Evolutionary conservation across 495 filamentous ascomycete genomes (phyloP), one percentile per base, ranked within the genome.

Genomic region (Penicillium silybi): DNA sequence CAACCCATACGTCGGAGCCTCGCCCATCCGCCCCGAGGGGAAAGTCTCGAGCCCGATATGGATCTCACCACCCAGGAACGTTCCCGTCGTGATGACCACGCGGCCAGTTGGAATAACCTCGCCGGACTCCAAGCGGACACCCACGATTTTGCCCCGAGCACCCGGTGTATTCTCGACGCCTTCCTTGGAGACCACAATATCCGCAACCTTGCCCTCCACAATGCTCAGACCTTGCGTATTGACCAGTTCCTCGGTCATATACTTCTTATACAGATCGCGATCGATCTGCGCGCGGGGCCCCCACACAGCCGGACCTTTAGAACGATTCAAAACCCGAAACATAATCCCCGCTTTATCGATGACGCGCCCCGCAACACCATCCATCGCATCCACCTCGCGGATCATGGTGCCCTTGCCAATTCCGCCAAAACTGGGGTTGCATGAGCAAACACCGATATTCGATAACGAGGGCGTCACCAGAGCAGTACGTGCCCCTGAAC

Each of bases 351-450:
- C 88, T 69, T 92, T 95, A 67, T 98, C 93, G 37, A 96, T 87
- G 23, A 96, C 89, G 9, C 90, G 80, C 2, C 90, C 92, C 0
- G 87, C 86, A 9, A 98, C 79, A 2, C 93, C 93, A 66, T 98
- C 93, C 58, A 98, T 80, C 0, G 93, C 95, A 72, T 98, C 93
- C 25, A 98, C 85, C 67, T 98, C 93, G 2, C 92, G 85, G 29
- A 98, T 74, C 79, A 98, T 97, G 15, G 88, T 97, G 9, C 93
- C 93, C 69, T 98, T 98, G n/a, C 93, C 93, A 58, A 98, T 98
- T 27, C 93, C 93, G 41, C 93, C 93, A 65, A 98, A 95, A 50
- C 88, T 93, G 23, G 93, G 93, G 69, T 98, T 98, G 75, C 93
- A 98, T 45, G 92, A 97, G 71, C 95, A 97, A 18, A 92, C 87